Evolutionary conservation across 106 monocot genomes (phyloP), one percentile per base, ranked within the genome.

Genomic region (Allium cepa): DNA sequence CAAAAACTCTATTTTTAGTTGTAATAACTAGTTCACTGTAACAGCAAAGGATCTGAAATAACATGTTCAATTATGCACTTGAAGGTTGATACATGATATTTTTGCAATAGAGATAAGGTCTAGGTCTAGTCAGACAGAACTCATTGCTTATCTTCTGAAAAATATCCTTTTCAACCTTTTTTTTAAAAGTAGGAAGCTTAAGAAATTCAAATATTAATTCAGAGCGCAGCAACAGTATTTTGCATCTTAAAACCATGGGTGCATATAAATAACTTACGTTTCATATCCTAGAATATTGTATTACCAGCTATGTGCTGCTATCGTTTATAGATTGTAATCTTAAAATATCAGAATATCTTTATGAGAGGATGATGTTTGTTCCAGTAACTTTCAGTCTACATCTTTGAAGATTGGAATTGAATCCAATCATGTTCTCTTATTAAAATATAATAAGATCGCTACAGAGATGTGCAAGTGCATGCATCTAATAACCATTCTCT

Each of bases 361-460:
- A 6, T 55, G 53, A 55, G 15, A 12, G 11, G 53, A 46, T 47
- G 17, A 13, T 64, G 2, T 49, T 17, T 55, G 15, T 11, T 55
- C 13, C n/a, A 66, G 57, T 77, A 66, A 5, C 78, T 78, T 15
- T 78, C 78, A 59, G 67, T 66, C 78, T 28, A 17, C 51, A 72
- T 67, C 60, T 72, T 46, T 59, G 45, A 53, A 60, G 78, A 71
- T 47, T 77, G 72, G 72, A 72, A 72, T 60, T 78, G 67, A 59
- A 78, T 72, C 57, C 59, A 66, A 55, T 66, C 53, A 68, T 56
- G 46, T 67, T 53, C 56, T 27, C 52, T 67, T 67, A 46, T 60
- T 67, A 72, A 27, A 22, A 78, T 60, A 17, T 28, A 17, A 50
- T 5, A n/a, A 7, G 71, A 77, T 64, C 64, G 60, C 17, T 72